Evolutionary conservation across 2,329 filamentous ascomycete species (phyloP).

Genomic region (Stagonosporopsis rhizophila): DNA sequence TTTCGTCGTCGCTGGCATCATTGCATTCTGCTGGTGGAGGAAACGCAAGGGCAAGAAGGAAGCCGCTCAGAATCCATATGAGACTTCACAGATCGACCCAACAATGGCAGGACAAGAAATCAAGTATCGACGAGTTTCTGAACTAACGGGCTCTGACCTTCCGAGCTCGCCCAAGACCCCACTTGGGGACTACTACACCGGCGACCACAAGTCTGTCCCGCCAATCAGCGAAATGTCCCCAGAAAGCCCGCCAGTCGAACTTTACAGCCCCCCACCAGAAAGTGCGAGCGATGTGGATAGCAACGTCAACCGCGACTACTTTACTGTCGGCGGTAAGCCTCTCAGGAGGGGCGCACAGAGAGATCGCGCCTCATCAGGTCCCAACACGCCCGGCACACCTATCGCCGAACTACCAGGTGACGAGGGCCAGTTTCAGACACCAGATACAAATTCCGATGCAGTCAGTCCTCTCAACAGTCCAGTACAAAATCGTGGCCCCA

Average conservation of each 20-base stretch:
- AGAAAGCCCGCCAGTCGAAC: slow-evolving; percentile 42
- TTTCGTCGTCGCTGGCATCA: slow-evolving; percentile 33
- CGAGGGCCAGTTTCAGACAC: slow-evolving; percentile 28
- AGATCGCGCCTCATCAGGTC: slow-evolving; percentile 34
- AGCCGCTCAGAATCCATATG: slow-evolving; percentile 4
- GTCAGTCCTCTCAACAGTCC: slow-evolving; percentile 22
- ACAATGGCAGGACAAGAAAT: slow-evolving; percentile 35
- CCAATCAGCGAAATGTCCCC: slow-evolving; percentile 45
- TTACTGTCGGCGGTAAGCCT: slow-evolving; percentile 27
- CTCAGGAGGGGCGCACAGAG: slow-evolving; percentile 33
- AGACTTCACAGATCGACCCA: slow-evolving; percentile 40
- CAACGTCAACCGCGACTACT: slow-evolving; percentile 32
- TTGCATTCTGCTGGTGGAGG: slow-evolving; percentile 39
- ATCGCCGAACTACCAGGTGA: slow-evolving; percentile 45
- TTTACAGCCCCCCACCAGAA: slow-evolving; percentile 42
- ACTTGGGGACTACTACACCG: slow-evolving; percentile 35
- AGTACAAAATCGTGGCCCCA: slow-evolving; percentile 33
- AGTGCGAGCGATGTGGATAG: slow-evolving; percentile 19
- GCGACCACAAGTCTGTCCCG: slow-evolving; percentile 37
- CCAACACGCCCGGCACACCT: slow-evolving; percentile 34
- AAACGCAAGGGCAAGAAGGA: slow-evolving; percentile 26
- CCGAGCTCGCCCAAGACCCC: slow-evolving; percentile 36
- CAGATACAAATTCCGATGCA: slow-evolving; percentile 24
- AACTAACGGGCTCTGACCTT: slow-evolving; percentile 43
- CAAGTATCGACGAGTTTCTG: slow-evolving; percentile 43